Evolutionary conservation across 2,329 filamentous ascomycete genomes (phyloP), one percentile per base, ranked within the genome.

Genomic region (Fusarium metavorans): DNA sequence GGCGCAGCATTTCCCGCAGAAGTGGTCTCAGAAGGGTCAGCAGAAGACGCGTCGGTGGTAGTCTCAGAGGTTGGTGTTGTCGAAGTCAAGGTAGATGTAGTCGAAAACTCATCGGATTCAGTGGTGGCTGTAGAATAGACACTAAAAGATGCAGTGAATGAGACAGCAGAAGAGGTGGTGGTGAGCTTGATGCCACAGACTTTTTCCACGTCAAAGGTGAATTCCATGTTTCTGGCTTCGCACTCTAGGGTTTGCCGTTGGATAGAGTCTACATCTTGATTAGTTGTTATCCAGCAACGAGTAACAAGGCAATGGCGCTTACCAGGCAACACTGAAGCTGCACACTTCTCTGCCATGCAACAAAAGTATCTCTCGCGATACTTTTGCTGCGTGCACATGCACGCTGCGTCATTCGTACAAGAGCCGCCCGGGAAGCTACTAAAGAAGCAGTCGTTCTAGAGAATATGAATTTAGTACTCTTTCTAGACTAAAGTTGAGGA

Each of bases 311-410:
- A 13, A 4, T 11, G n/a, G 3, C 5, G 13, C 23, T 39, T 14
- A 58, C 56, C 56, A n/a, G 56, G 56, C 6, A 58, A 41, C 5
- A 58, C 56, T 23, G 56, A 66, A 27, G 61, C 2, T 18, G 57
- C 67, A 30, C 67, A 69, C 16, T 69, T 69, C 41, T 69, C 67
- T 18, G 67, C 67, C 67, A 69, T 69, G 13, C 67, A 69, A 6
- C 67, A 69, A 37, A 69, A 69, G 62, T 69, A 69, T 58, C 18
- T 25, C 50, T 69, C 67, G 25, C 67, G 67, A 32, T 69, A 69
- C 57, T 69, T 66, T 34, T 69, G 57, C 39, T 62, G 67, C 1
- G 67, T 69, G 63, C 67, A 69, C 67, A 69, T 69, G 39, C 67
- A 69, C 18, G 67, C 67, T 1, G 63, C 63, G 18, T 69, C 67